Evolutionary conservation across 2,329 filamentous ascomycete species (phyloP), one percentile per base, ranked within the genome.

Genomic region (Capronia coronata): DNA sequence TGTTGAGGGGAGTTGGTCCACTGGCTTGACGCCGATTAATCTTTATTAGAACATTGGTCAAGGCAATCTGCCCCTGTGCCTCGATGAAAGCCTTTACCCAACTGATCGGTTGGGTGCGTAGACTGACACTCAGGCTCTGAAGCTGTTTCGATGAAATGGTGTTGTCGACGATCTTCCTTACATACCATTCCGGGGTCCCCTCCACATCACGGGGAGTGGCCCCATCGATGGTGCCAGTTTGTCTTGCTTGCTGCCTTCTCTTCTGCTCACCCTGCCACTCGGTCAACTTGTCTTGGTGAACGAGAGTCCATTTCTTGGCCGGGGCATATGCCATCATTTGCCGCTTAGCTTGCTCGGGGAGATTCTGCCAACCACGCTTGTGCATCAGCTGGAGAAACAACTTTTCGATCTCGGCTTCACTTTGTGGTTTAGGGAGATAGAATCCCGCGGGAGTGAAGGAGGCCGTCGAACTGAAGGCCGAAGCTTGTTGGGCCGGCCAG

Each of bases 1-100:
- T 72, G 35, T 78, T 74, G 3, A 81, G 78, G 19, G 79, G 78
- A 2, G 82, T 78, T 1, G 86, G 86, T 3, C 87, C 87, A 49
- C 82, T 78, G 19, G 80, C 83, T 61, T 87, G 87, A 65, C 87
- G 85, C 65, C 90, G 84, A 70, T 96, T 97, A 68, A 97, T 87
- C 68, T 96, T 95, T 59, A 87, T 77, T 51, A 98, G 79, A 44
- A 96, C 83, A 63, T 94, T 97, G 16, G 93, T 95, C 63, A 98
- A 77, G 50, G 93, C 93, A 52, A 98, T 86, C 70, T 96, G 91
- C 58, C 93, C 93, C 70, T 98, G 93, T 43, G 91, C 93, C 70
- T 98, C 93, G 59, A 97, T 88, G 68, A 97, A 98, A 34, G 86
- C 82, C 71, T 87, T 90, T 46, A 98, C 93, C 93, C 93, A 98